Evolutionary conservation across 2,329 filamentous ascomycete species (phyloP).

Genomic region (Hypoxylon sp.): DNA sequence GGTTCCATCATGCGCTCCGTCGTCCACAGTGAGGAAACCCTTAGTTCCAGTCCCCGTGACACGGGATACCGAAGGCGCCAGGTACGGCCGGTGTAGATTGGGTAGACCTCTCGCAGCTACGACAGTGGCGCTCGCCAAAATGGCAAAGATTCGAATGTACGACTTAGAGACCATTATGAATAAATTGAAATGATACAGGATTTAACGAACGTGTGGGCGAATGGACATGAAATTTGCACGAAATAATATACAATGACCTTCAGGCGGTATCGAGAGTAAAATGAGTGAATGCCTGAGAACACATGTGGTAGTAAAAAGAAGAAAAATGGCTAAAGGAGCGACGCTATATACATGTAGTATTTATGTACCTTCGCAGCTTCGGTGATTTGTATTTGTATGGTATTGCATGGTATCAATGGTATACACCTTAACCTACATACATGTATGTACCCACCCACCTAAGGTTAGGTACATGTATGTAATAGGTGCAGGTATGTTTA

Average conservation of each 20-base stretch:
- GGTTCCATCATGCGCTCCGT: background rate
- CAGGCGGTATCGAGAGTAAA: constrained; percentile 2
- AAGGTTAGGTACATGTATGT: too few species aligned
- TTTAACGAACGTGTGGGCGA: background rate
- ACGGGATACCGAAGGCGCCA: constrained; percentile 7
- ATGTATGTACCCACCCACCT: too few species aligned
- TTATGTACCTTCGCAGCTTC: background rate
- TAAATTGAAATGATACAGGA: background rate
- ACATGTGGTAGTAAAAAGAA: background rate
- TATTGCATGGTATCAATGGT: too few species aligned
- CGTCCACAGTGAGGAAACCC: constrained; percentile 29
- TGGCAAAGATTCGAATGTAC: background rate
- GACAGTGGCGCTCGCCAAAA: constrained; percentile 14
- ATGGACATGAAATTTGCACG: background rate
- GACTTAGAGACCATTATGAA: background rate
- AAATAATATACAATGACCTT: background rate
- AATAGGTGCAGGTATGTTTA: too few species aligned
- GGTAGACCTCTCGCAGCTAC: constrained; percentile 20
- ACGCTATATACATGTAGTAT: background rate
- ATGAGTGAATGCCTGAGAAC: constrained; percentile 1
- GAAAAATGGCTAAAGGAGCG: background rate
- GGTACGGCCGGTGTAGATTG: constrained; percentile 19
- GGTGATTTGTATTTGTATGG: background rate
- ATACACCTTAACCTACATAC: too few species aligned
- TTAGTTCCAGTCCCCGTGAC: constrained; percentile 24